phyloP scores from a whole-genome alignment of 129 eudicot genomes.

The Centaurea solstitialis region DNA sequence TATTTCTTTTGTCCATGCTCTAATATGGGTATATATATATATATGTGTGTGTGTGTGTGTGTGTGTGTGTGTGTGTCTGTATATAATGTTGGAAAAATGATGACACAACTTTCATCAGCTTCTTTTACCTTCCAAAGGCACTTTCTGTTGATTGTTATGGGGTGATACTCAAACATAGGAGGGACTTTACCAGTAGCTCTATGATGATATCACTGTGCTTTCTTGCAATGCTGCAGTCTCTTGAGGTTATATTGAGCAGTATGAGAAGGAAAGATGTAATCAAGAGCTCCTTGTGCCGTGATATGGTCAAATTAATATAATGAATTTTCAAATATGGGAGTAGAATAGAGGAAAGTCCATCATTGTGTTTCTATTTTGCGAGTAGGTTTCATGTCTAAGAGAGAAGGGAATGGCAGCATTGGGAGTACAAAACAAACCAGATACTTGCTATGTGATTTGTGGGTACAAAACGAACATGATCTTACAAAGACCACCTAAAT shows the following conservation, averaged over 20 bases:
- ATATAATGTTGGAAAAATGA: not conserved
- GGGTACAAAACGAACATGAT: not conserved
- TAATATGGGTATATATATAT: not conserved
- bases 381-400: not conserved
- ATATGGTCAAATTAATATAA: too few species aligned
- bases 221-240: too few species aligned
- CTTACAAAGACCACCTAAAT: not conserved
- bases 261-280: too few species aligned
- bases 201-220: too few species aligned
- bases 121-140: not conserved
- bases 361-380: not conserved
- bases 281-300: too few species aligned
- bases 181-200: too few species aligned
- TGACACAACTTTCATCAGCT: not conserved
- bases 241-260: too few species aligned
- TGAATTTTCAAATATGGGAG: too few species aligned
- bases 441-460: too few species aligned
- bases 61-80: not conserved
- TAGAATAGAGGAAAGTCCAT: not conserved
- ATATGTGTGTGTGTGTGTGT: not conserved
- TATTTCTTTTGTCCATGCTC: conserved; percentile 1
- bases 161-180: too few species aligned
- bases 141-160: not conserved
- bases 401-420: not conserved
- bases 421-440: too few species aligned